A percentile compares a stretch with the other conserved stretches of the same genome.
Conservation (phyloP, 257 asterid species). For the Solanum pinnatisectum region DNA sequence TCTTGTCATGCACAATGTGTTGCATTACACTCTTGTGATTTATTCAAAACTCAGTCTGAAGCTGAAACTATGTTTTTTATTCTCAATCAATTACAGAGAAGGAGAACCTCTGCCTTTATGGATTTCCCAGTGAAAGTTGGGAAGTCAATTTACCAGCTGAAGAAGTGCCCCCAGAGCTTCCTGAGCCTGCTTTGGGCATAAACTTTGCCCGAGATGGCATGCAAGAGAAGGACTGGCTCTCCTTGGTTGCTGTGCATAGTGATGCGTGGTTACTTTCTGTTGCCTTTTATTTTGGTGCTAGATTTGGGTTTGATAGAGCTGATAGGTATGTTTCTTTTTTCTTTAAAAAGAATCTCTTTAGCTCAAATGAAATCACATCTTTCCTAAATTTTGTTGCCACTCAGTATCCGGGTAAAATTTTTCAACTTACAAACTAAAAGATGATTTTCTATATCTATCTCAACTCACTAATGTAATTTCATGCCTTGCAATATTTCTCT, state of each 20-base stretch:
- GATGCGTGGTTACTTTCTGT: slow-evolving; percentile 1
- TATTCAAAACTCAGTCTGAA: not conserved
- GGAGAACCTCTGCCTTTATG: not conserved
- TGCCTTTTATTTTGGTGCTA: slow-evolving; percentile 1
- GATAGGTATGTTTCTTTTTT: not conserved
- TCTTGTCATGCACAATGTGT: not conserved
- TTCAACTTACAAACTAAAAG: not conserved
- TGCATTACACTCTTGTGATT: not conserved
- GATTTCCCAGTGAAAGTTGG: slow-evolving; percentile 1
- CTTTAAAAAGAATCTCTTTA: too few relatives aligned
- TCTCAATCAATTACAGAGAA: not conserved
- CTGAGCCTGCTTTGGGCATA: slow-evolving; percentile 2
- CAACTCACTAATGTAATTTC: not conserved
- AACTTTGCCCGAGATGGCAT: slow-evolving; percentile 6
- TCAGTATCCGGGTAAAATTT: not conserved
- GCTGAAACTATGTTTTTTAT: not conserved
- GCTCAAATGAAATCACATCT: not conserved
- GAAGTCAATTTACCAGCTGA: slow-evolving; percentile 1
- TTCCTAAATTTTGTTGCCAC: not conserved
- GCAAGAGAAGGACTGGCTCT: slow-evolving; percentile 4
- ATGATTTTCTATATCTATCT: not conserved
- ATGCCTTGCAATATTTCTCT: not conserved
- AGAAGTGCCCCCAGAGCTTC: slow-evolving; percentile 1
- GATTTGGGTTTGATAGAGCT: slow-evolving; percentile 2
- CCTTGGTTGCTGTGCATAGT: slow-evolving; percentile 3